Conservation (phyloP, 1,139 yeast species). For the Debaryomycetaceae sp. region DNA sequence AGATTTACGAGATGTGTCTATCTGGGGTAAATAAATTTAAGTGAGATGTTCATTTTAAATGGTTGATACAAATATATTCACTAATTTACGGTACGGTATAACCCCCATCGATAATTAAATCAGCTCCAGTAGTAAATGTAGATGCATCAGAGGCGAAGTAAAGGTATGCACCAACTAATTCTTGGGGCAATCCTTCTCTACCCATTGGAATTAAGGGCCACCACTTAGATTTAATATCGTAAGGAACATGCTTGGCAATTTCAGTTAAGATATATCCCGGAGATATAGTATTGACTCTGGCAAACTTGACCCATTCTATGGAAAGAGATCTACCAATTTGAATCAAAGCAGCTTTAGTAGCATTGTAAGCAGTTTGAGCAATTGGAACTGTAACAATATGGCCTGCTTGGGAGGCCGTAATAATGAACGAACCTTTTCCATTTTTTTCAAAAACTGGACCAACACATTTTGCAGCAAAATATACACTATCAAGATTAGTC, state of each 20-base stretch:
- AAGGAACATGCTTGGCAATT: slow-evolving; percentile 46
- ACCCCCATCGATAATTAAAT: slow-evolving; percentile 85
- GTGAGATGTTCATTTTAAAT: neutral
- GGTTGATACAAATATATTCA: no score
- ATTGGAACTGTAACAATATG: slow-evolving; percentile 81
- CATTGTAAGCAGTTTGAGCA: slow-evolving; percentile 80
- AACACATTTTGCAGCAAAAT: slow-evolving; percentile 66
- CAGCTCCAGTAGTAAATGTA: slow-evolving; percentile 80
- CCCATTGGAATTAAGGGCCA: slow-evolving; percentile 64
- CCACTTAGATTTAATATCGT: slow-evolving; percentile 33
- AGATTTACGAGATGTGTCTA: no score
- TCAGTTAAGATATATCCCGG: slow-evolving; percentile 76
- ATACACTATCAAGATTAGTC: slow-evolving; percentile 72
- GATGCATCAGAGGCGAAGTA: slow-evolving; percentile 81
- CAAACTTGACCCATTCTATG: slow-evolving; percentile 79
- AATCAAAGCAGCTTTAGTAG: slow-evolving; percentile 82
- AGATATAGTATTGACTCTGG: slow-evolving; percentile 73
- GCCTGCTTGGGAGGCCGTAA: slow-evolving; percentile 87
- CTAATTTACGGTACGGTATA: slow-evolving; percentile 44
- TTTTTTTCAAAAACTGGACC: slow-evolving; percentile 72
- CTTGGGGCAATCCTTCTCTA: slow-evolving; percentile 76
- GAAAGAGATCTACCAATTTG: slow-evolving; percentile 78
- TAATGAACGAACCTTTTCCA: slow-evolving; percentile 66
- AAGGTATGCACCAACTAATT: slow-evolving; percentile 78
- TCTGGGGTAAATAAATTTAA: no score